Conservation (phyloP, 2,329 filamentous ascomycete species). For the Xylaria sp. region DNA sequence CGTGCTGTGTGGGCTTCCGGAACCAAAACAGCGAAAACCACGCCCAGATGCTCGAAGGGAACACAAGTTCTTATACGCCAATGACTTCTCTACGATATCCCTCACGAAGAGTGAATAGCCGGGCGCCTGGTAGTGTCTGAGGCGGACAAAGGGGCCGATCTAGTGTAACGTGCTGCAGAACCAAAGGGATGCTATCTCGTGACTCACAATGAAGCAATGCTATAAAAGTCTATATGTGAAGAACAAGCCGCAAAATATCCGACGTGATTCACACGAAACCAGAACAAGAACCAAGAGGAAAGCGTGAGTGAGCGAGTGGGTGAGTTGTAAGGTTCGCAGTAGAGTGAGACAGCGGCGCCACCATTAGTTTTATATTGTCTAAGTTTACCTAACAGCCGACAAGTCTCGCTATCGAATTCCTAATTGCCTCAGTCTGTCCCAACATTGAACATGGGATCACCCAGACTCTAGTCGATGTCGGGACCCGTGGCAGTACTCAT, state of each 20-base stretch:
- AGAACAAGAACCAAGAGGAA: neutral
- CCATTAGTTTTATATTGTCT: slow-evolving; percentile 26
- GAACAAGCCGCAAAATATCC: slow-evolving; percentile 20
- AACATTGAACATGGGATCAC: slow-evolving; percentile 31
- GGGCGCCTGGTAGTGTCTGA: slow-evolving; percentile 8
- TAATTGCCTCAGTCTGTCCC: slow-evolving; percentile 26
- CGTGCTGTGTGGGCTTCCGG: slow-evolving; percentile 14
- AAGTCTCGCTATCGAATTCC: slow-evolving; percentile 6
- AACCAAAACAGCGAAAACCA: neutral
- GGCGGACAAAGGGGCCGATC: slow-evolving; percentile 26
- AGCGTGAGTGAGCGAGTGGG: neutral
- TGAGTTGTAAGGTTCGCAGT: neutral
- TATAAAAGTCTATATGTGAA: neutral
- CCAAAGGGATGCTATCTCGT: slow-evolving; percentile 17
- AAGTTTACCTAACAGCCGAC: slow-evolving; percentile 11
- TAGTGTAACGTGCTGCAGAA: slow-evolving; percentile 35
- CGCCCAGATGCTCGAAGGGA: slow-evolving; percentile 2
- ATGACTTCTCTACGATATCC: slow-evolving; percentile 5
- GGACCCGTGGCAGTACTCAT: slow-evolving; percentile 1
- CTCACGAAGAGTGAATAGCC: slow-evolving; percentile 17
- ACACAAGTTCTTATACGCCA: slow-evolving; percentile 33
- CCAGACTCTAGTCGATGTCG: slow-evolving; percentile 21
- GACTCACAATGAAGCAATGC: slow-evolving; percentile 22
- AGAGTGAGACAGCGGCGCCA: slow-evolving; percentile 19
- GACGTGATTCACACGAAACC: slow-evolving; percentile 9